phyloP scores from a whole-genome alignment of 345 rosid species.

The Camelina neglecta region DNA sequence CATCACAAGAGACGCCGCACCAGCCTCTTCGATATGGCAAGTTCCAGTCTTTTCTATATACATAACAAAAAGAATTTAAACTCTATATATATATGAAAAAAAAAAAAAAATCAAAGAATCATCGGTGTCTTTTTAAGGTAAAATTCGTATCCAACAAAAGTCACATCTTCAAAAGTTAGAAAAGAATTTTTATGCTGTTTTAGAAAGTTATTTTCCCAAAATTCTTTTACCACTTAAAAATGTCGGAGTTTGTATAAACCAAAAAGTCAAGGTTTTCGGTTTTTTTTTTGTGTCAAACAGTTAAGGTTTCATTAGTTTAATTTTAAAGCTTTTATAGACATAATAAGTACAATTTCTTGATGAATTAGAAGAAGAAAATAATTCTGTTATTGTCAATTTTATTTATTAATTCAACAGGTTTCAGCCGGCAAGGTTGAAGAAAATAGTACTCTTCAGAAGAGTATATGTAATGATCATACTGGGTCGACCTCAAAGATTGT shows the following conservation, averaged over 20 bases:
- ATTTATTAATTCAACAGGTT: conserved; percentile 34
- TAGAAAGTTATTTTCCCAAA: not conserved
- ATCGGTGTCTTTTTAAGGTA: not conserved
- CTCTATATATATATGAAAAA: not conserved
- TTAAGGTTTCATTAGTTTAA: not conserved
- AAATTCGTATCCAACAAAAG: not conserved
- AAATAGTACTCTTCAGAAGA: conserved; percentile 3
- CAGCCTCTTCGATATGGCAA: conserved; percentile 73
- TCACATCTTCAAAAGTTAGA: conserved; percentile 25
- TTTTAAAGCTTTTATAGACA: not conserved
- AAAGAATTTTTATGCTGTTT: not conserved
- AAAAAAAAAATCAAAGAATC: not conserved
- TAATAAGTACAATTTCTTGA: not conserved
- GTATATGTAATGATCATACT: conserved; percentile 22
- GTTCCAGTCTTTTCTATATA: conserved; percentile 14
- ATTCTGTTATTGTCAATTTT: conserved; percentile 18
- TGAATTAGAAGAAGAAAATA: not conserved
- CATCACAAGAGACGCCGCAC: conserved; percentile 73
- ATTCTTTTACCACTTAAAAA: not conserved
- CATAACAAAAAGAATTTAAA: not conserved
- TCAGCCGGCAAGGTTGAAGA: conserved; percentile 38
- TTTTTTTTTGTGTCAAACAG: not conserved
- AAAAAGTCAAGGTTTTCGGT: not conserved
- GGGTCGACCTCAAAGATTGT: conserved; percentile 31
- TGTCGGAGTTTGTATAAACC: not conserved